Conservation (phyloP, 176 grass and related monocot species). For the Echinochloa phyllopogon region DNA sequence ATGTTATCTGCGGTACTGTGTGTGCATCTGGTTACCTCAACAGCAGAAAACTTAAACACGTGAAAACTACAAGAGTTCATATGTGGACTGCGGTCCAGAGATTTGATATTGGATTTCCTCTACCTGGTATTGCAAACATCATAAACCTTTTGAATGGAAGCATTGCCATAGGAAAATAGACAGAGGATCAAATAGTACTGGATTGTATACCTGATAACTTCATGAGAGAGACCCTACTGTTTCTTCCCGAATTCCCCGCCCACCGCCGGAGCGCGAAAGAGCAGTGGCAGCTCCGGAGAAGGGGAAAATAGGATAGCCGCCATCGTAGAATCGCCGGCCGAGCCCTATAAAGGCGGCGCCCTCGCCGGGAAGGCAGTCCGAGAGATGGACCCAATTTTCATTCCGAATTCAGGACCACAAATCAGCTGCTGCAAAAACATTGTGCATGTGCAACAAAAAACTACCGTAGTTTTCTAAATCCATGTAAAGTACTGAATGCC, state of each 20-base stretch:
- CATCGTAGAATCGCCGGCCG: not conserved
- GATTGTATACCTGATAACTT: not conserved
- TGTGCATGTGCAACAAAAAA: too few species aligned
- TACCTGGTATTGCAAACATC: not conserved
- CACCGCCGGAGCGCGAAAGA: not conserved
- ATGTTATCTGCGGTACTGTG: not conserved
- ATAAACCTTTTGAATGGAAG: not conserved
- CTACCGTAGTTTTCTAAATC: too few species aligned
- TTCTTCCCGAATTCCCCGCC: not conserved
- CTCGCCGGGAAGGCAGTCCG: not conserved
- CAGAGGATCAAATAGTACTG: not conserved
- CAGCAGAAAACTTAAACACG: not conserved
- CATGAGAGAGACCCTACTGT: not conserved
- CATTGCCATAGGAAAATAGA: not conserved
- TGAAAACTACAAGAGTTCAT: not conserved
- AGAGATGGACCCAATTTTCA: not conserved
- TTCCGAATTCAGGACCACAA: not conserved
- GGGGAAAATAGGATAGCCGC: not conserved
- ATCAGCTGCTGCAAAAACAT: not conserved
- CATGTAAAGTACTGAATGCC: too few species aligned
- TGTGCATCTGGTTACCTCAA: not conserved
- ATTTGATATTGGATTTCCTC: not conserved
- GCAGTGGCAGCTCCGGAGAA: not conserved
- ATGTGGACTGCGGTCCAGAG: not conserved
- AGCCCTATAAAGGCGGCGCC: not conserved